Evolutionary conservation across 208 protist species (phyloP).

Genomic region (Wallacemonas sp.): DNA sequence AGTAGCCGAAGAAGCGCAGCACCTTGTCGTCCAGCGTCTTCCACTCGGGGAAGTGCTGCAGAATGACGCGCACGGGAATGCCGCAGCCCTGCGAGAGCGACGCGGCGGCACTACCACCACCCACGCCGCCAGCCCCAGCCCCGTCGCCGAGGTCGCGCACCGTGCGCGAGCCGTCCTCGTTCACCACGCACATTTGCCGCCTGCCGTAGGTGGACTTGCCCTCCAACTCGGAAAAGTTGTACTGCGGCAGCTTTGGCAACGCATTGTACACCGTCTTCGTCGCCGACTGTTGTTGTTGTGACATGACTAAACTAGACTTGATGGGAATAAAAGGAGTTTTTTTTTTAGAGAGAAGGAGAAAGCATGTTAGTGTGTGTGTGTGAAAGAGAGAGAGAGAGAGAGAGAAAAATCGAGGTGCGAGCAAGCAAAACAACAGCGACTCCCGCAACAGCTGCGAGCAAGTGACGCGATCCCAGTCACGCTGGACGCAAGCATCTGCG

Average conservation of each 20-base stretch:
- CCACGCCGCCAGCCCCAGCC: not conserved
- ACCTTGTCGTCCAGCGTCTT: slow-evolving; percentile 93
- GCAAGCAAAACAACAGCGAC: too few species aligned
- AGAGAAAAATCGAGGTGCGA: too few species aligned
- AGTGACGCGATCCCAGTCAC: too few species aligned
- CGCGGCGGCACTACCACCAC: not conserved
- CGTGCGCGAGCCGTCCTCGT: slow-evolving; percentile 51
- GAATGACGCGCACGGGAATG: slow-evolving; percentile 65
- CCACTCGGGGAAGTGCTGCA: slow-evolving; percentile 83
- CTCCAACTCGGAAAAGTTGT: slow-evolving; percentile 76
- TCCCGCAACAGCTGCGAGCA: too few species aligned
- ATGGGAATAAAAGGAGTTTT: too few species aligned
- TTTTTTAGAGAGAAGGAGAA: slow-evolving; percentile 17
- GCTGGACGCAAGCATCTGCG: too few species aligned
- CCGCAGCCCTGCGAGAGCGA: slow-evolving; percentile 46
- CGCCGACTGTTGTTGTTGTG: slow-evolving; percentile 1
- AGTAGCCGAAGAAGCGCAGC: slow-evolving; percentile 96
- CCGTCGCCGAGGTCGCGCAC: slow-evolving; percentile 28
- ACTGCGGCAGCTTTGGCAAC: slow-evolving; percentile 83
- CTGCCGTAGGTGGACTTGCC: slow-evolving; percentile 43
- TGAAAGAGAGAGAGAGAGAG: too few species aligned
- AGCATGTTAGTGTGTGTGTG: too few species aligned
- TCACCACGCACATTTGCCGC: slow-evolving; percentile 55
- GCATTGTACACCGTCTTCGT: slow-evolving; percentile 80
- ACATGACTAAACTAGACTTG: not conserved